Evolutionary conservation across 371 early-diverging fungal genomes (phyloP), one percentile per base, ranked within the genome.

Genomic region (Lichtheimia ornata): DNA sequence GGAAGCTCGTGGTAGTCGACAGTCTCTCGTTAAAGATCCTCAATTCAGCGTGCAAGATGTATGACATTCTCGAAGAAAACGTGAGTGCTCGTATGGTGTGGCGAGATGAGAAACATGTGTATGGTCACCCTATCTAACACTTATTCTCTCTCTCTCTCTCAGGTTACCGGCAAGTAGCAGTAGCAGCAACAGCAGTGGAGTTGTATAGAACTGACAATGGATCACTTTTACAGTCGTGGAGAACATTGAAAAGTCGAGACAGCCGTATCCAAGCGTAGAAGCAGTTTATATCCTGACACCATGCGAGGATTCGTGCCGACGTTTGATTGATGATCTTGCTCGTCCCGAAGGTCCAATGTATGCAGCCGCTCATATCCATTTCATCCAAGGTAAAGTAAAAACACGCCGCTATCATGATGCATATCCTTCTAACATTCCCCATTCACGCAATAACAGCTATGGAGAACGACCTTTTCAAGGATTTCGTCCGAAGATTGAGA

Each of bases 1-100:
- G 90, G 96, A 96, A 97, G 74, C 82, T 97, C 49, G 87, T 97
- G 14, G 91, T 98, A 13, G 91, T 96, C 4, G 98, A 98, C 73
- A 80, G 85, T 41, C 83, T 86, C 41, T 84, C 97, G 17, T 76
- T 93, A 53, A 90, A 90, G 63, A 89, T 98, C 43, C 76, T 97
- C 17, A 93, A 91, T 64, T 85, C 89, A 14, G 91, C 91, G 7
- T 92, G 94, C 73, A 92, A 93, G 77, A 94, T 93, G 91, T 86
- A 87, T 61, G 95, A 97, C 60, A 90, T 98, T 67, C 81, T 95
- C 24, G 95, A 97, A 66, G 93, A 96, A 71, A 94, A 96, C 64
- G 95, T 98, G 53, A 92, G 92, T 91, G 56, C 13, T 17, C 11
- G 47, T n/a, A 11, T 17, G 2, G 22, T n/a, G 18, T 5, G 47